These are phyloP conservation scores for Populus davidiana DNA, from an alignment of 345 rosid species.

Conservation along the genomic window DNA sequence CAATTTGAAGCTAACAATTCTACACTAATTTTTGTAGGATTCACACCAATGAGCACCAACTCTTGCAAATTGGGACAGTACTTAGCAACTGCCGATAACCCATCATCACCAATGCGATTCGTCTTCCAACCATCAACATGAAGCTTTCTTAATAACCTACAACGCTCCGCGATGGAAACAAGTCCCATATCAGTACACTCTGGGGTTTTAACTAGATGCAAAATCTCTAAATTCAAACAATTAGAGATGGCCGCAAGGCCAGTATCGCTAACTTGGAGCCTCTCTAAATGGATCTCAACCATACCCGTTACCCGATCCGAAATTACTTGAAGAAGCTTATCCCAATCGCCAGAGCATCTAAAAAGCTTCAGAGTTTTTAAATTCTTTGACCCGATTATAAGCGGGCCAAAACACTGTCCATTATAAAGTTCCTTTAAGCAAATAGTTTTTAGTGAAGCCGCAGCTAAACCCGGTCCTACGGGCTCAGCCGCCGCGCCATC, in stretches of 20 bases:
- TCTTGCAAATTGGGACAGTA: conserved; percentile 65
- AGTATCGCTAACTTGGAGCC: conserved; percentile 59
- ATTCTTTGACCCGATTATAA: conserved; percentile 58
- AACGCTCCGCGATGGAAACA: conserved; percentile 45
- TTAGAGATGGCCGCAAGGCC: conserved; percentile 55
- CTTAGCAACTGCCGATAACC: conserved; percentile 53
- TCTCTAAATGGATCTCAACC: conserved; percentile 70
- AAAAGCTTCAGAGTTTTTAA: conserved; percentile 65
- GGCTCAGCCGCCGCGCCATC: conserved; percentile 55
- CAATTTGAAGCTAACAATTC: conserved; percentile 60
- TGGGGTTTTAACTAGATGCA: conserved; percentile 68
- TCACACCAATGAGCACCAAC: conserved; percentile 67
- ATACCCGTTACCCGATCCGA: conserved; percentile 40
- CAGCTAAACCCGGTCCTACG: conserved; percentile 61
- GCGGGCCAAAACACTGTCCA: conserved; percentile 74
- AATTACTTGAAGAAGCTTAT: conserved; percentile 47
- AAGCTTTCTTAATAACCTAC: conserved; percentile 66
- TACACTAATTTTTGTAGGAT: conserved; percentile 55
- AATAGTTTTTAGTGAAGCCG: conserved; percentile 53
- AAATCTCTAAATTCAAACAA: conserved; percentile 58
- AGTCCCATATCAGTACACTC: conserved; percentile 66
- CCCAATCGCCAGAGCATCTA: conserved; percentile 88
- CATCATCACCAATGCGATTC: conserved; percentile 64
- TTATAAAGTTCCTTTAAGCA: conserved; percentile 74
- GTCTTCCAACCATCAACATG: conserved; percentile 78